Percentiles rank a stretch among this genome's conserved stretches.
Conservation (phyloP, 2,329 filamentous ascomycete species). For the Fusarium sublunatum region DNA sequence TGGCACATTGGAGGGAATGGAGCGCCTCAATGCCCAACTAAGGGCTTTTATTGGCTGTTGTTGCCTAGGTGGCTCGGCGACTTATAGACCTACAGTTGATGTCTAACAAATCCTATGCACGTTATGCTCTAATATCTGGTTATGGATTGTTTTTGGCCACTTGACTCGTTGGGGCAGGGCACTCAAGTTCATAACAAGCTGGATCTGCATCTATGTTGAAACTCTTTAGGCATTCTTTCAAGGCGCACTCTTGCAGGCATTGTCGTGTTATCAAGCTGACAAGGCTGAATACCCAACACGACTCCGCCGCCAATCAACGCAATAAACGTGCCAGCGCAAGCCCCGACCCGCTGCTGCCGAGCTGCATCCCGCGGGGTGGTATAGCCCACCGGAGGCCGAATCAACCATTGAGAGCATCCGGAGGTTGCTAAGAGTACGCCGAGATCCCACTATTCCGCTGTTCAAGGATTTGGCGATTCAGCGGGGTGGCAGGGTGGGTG, state of each 20-base stretch:
- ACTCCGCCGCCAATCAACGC: conserved; percentile 34
- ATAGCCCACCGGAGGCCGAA: conserved; percentile 25
- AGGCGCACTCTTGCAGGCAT: conserved; percentile 10
- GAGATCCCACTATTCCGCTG: conserved; percentile 21
- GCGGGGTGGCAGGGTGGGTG: conserved; percentile 23
- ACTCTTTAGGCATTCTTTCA: conserved; percentile 7
- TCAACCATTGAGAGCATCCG: conserved; percentile 12
- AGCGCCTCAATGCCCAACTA: background rate
- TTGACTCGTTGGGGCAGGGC: background rate
- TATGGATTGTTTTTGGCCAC: background rate
- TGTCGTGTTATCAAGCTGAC: conserved; percentile 26
- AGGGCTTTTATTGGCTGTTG: conserved; percentile 24
- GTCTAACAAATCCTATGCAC: conserved; percentile 14
- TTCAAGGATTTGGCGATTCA: conserved; percentile 33
- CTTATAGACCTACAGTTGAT: conserved; percentile 20
- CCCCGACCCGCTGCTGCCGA: conserved; percentile 26
- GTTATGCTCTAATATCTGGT: conserved; percentile 2
- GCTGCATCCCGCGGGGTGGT: conserved; percentile 34
- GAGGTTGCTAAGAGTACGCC: conserved; percentile 12
- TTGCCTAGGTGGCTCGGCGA: conserved; percentile 30
- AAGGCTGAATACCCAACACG: conserved; percentile 41
- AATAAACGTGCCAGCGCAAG: conserved; percentile 18
- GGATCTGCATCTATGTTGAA: background rate
- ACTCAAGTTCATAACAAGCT: background rate
- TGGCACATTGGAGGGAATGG: conserved; percentile 39